Conservation (phyloP, 805 yeast species). For the Dipodascopsis tothii region DNA sequence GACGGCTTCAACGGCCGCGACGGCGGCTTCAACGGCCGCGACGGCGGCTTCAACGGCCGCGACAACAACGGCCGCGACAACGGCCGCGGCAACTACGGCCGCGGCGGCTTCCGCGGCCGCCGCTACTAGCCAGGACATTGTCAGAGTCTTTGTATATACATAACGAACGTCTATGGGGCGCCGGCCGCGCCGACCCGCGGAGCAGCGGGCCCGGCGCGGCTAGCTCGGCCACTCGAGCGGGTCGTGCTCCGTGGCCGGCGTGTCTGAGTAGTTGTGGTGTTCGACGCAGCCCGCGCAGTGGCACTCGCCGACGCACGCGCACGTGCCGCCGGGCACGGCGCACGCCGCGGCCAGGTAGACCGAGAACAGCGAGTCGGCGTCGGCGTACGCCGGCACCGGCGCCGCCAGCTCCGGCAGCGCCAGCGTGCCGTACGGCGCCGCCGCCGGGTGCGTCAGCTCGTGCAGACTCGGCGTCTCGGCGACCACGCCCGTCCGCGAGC, state of each 20-base stretch:
- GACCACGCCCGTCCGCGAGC: slow-evolving; percentile 11
- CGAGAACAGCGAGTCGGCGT: slow-evolving; percentile 13
- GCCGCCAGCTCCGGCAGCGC: background rate
- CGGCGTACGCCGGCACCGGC: background rate
- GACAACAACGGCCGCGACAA: background rate
- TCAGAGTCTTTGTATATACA: too few relatives aligned
- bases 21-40: background rate
- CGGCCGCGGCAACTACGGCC: background rate
- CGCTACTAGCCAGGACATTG: too few relatives aligned
- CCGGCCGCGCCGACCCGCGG: too few relatives aligned
- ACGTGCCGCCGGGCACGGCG: slow-evolving; percentile 23
- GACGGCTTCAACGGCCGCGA: background rate
- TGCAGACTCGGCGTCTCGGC: too few relatives aligned
- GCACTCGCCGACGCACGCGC: slow-evolving; percentile 23
- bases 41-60: background rate
- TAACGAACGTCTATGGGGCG: too few relatives aligned
- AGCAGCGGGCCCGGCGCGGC: too few relatives aligned
- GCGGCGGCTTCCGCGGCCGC: too few relatives aligned
- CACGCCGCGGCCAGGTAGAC: slow-evolving; percentile 25
- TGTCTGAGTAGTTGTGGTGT: too few relatives aligned
- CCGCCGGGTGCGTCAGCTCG: background rate
- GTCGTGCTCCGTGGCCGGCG: too few relatives aligned
- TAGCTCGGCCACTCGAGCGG: too few relatives aligned
- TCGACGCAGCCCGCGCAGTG: slow-evolving; percentile 24
- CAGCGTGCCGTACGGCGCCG: background rate